Percentiles rank a stretch among this genome's conserved stretches.
Evolutionary conservation across 2,329 filamentous ascomycete species (phyloP).

Genomic region (Diaporthe velutina): DNA sequence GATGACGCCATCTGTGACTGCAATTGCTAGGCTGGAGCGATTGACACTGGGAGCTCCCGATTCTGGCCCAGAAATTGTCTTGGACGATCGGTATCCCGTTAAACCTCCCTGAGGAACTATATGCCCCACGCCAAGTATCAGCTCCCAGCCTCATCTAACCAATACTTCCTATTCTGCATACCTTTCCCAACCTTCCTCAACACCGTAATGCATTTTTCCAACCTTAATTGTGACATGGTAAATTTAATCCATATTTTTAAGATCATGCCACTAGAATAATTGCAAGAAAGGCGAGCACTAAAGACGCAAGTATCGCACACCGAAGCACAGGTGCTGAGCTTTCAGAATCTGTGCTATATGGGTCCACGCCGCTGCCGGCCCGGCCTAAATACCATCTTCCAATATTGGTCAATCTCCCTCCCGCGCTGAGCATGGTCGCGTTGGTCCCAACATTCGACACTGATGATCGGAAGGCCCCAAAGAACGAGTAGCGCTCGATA

Average conservation of each 20-base stretch:
- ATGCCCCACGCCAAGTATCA: background rate
- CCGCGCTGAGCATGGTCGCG: conserved; percentile 75
- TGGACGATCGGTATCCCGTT: background rate
- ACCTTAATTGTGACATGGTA: background rate
- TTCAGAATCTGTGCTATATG: conserved; percentile 40
- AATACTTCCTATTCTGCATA: background rate
- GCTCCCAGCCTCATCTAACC: background rate
- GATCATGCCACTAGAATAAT: background rate
- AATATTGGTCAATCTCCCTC: conserved; percentile 80
- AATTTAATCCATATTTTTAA: background rate
- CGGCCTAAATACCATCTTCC: conserved; percentile 82
- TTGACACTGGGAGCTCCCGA: background rate
- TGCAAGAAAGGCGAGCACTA: background rate
- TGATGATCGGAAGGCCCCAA: conserved; percentile 78
- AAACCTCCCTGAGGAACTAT: background rate
- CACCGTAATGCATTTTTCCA: background rate
- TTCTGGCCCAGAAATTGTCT: background rate
- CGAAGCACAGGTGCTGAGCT: background rate
- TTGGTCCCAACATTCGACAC: conserved; percentile 82
- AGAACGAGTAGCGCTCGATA: conserved; percentile 79
- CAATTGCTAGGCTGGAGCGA: background rate
- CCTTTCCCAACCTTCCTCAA: background rate
- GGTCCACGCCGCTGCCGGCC: conserved; percentile 58
- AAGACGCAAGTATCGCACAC: background rate
- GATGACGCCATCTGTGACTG: background rate